phyloP scores from a whole-genome alignment of 2,329 filamentous ascomycete species.

The Chaetomium globosum region DNA sequence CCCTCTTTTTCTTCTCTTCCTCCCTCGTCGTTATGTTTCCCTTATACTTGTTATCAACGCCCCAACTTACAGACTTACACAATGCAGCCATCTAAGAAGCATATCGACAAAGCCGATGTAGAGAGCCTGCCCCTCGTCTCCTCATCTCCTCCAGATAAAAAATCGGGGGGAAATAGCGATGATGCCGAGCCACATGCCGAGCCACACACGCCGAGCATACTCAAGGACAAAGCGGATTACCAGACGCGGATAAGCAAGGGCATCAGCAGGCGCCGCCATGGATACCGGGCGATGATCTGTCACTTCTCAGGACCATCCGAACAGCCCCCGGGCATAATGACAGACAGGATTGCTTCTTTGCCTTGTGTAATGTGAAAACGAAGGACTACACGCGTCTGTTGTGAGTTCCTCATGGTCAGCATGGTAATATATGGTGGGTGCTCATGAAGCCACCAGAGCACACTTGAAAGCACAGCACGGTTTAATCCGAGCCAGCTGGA shows the following conservation, averaged over 20 bases:
- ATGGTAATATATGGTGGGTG: no score
- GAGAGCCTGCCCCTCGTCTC: background rate
- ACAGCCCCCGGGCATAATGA: conserved; percentile 17
- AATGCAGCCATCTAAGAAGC: background rate
- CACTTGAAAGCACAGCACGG: conserved; percentile 26
- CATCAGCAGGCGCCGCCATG: background rate
- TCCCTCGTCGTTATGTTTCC: background rate
- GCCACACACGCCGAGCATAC: background rate
- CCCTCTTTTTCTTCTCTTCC: background rate
- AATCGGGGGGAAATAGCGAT: background rate
- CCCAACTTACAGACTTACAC: background rate
- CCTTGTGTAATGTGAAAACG: conserved; percentile 14
- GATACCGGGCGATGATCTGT: background rate
- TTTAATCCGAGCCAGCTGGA: conserved; percentile 20
- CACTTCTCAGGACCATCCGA: conserved; percentile 17
- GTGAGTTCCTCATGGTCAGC: conserved; percentile 11
- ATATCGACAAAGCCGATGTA: background rate
- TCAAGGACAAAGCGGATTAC: background rate
- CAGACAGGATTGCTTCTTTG: conserved; percentile 28
- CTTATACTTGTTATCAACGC: background rate
- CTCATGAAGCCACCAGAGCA: conserved; percentile 14
- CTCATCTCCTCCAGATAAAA: background rate
- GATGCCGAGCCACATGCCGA: background rate
- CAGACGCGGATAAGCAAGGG: background rate
- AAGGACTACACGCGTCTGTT: conserved; percentile 18